Base-by-base conservation (phyloP, 306 rosid genomes). In the Glycine tomentella region DNA sequence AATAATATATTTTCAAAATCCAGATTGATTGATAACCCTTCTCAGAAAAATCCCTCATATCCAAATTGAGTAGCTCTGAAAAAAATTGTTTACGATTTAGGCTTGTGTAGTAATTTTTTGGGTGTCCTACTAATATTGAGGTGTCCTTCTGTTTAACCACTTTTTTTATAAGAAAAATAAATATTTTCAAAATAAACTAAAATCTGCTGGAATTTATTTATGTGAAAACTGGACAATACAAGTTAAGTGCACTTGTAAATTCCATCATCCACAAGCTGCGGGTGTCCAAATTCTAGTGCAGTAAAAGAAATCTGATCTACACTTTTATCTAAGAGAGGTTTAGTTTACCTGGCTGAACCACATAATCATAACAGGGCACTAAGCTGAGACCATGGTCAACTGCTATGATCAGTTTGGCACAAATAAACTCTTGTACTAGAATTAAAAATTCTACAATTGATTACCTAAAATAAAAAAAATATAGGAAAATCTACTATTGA, bases 241-340 rank as follows among this genome's bases (percentile, higher is more conserved):
- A 93, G 90, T 96, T 96, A 67, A 97, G 97, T 51, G 81, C 88
- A 90, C 95, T 9, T 96, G 98, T 88, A 96, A 96, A 90, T 96
- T 90, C 87, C 92, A 96, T 76, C 99, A 96, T 78, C 99, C 99
- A 20, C 97, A 89, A 36, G 93, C 91, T 4, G 80, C 82, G 4
- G 93, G 90, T 13, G 16, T 83, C 71, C 97, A 83, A 67, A 55
- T 88, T 86, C 87, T 89, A 12, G 82, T 8, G 13, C 72, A 66
- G 51, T 66, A 66, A 66, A 66, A n/a, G 34, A 78, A 65, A 55
- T 8, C 17, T 25, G 11, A 69, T 57, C 14, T 3, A 16, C 25
- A 36, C 65, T 61, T 55, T 72, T 20, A 69, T 51, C 34, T 20
- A 69, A 69, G 44, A 25, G 31, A 69, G 78, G 8, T 74, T 52